phyloP scores from a whole-genome alignment of 495 filamentous ascomycete species.

The Glonium stellatum region DNA sequence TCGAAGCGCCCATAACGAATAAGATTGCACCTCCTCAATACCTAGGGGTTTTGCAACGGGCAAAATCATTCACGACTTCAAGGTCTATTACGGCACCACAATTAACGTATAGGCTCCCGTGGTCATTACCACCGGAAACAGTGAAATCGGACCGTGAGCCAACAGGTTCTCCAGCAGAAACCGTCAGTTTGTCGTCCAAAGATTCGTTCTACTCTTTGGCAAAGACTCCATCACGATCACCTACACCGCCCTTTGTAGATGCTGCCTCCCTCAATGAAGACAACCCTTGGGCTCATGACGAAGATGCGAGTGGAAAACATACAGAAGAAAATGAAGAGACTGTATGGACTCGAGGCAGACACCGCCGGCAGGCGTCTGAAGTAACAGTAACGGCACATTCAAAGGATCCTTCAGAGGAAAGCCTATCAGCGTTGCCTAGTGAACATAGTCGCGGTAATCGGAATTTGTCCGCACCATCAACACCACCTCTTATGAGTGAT shows the following conservation, averaged over 20 bases:
- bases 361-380: slow-evolving; percentile 39
- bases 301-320: background rate
- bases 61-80: slow-evolving; percentile 21
- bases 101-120: background rate
- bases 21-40: slow-evolving; percentile 3
- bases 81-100: slow-evolving; percentile 41
- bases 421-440: slow-evolving; percentile 4
- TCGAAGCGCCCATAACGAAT: slow-evolving; percentile 20
- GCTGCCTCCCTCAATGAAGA: slow-evolving; percentile 13
- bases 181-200: slow-evolving; percentile 45
- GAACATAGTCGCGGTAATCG: slow-evolving; percentile 1
- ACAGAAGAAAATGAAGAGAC: slow-evolving; percentile 3
- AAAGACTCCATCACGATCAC: slow-evolving; percentile 42
- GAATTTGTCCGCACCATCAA: slow-evolving; percentile 23
- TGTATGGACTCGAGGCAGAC: slow-evolving; percentile 13
- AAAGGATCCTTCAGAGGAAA: background rate
- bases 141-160: background rate
- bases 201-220: slow-evolving; percentile 59
- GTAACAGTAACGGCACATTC: slow-evolving; percentile 37
- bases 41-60: slow-evolving; percentile 15
- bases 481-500: slow-evolving; percentile 28
- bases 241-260: slow-evolving; percentile 43
- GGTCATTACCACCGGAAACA: background rate
- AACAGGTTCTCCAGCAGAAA: slow-evolving; percentile 29
- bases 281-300: slow-evolving; percentile 19